Conservation (phyloP, 192 early-diverging fungal genomes). For the Coemansia sp. region DNA sequence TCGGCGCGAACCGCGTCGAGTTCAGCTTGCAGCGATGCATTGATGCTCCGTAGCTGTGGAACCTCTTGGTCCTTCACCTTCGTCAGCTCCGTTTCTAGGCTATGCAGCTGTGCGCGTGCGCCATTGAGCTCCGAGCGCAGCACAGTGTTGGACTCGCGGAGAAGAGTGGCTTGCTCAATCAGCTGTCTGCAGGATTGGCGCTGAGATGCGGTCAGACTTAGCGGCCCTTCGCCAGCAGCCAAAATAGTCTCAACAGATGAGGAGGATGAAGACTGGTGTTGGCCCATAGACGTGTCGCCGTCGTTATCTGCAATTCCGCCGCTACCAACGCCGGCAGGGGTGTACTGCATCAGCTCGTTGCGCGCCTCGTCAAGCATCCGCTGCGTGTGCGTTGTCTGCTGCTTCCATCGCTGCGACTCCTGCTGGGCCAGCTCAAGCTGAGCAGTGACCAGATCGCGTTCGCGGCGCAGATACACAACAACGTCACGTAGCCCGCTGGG, state of each 20-base stretch:
- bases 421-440: constrained; percentile 67
- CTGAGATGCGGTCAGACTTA: constrained; percentile 56
- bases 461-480: constrained; percentile 66
- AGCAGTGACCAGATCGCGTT: constrained; percentile 70
- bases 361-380: constrained; percentile 69
- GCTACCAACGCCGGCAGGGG: constrained; percentile 8
- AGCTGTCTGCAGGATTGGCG: constrained; percentile 66
- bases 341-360: constrained; percentile 52
- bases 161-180: constrained; percentile 63
- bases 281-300: background rate
- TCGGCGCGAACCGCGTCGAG: constrained; percentile 60
- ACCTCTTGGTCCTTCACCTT: constrained; percentile 59
- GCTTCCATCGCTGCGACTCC: constrained; percentile 64
- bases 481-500: constrained; percentile 57
- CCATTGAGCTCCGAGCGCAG: constrained; percentile 61
- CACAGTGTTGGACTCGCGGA: constrained; percentile 78
- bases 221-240: constrained; percentile 31
- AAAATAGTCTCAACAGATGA: constrained; percentile 36
- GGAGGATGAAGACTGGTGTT: background rate
- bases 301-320: background rate
- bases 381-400: constrained; percentile 64
- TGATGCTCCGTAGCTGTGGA: constrained; percentile 51
- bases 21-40: constrained; percentile 57
- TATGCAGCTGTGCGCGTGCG: constrained; percentile 19
- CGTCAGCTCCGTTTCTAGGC: constrained; percentile 51